Conservation (phyloP, 148 eudicot genomes). For the Tetragonia tetragonoides region DNA sequence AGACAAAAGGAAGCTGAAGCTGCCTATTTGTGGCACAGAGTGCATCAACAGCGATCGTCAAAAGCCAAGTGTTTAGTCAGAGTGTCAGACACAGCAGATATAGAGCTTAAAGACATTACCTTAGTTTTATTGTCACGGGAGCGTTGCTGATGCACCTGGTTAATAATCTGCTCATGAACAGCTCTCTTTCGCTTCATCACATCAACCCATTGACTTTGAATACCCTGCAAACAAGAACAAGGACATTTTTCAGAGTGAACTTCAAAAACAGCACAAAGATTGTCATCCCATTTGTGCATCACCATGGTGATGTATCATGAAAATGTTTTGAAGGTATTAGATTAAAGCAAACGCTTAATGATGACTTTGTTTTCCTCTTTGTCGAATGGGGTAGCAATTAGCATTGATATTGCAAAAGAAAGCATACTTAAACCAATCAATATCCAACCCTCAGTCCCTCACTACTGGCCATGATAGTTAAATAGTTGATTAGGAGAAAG, state of each 20-base stretch:
- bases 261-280: background rate
- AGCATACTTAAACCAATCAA: background rate
- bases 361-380: background rate
- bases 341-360: background rate
- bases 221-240: constrained; percentile 41
- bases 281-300: background rate
- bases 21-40: background rate
- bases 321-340: background rate
- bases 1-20: background rate
- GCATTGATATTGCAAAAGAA: background rate
- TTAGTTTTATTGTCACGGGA: constrained; percentile 33
- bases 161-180: constrained; percentile 73
- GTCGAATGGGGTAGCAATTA: background rate
- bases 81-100: background rate
- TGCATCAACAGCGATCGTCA: background rate
- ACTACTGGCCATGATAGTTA: too few species aligned
- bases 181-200: constrained; percentile 91
- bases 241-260: background rate
- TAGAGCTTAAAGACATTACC: constrained; percentile 37
- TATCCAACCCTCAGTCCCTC: background rate
- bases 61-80: background rate
- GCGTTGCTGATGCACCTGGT: constrained; percentile 51
- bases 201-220: constrained; percentile 77
- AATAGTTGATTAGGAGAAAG: too few species aligned
- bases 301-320: background rate